Evolutionary conservation across 1,284 basidiomycete species (phyloP), one percentile per base, ranked within the genome.

Genomic region (Irpex lacteus): DNA sequence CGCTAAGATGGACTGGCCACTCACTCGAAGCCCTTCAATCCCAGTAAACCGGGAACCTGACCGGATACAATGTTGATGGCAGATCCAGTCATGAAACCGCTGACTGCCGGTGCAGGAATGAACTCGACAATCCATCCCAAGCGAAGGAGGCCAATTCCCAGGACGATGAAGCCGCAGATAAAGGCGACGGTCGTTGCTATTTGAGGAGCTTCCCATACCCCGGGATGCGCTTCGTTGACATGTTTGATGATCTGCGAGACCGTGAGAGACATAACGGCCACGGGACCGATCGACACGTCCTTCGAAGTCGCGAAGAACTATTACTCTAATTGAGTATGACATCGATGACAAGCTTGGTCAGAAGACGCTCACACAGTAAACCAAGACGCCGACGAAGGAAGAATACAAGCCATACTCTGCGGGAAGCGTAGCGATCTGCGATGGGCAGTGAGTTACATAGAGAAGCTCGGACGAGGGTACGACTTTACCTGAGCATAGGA

Each of bases 61-160:
- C 92, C 88, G 32, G 88, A 82, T 19, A 88, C 89, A 70, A 96
- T 96, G 74, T 82, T 95, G 76, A 96, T 87, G 49, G 95, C 94
- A 38, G 91, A 93, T 32, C 94, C 94, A 1, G 92, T 94, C 90
- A 94, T 92, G 75, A 91, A 98, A n/a, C 95, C 95, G 67, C 92
- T 92, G 55, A 98, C 93, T 6, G 95, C 95, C 0, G 95, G 94
- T 4, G 87, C 82, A 34, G 93, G 90, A 67, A 98, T 98, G 74
- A 98, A 96, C 74, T 98, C 96, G 67, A 98, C 90, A 60, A 98
- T 80, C 93, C 95, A 98, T 1, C 97, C 97, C 5, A 98, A 72
- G 49, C 95, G 85, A 5, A 98, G 80, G 11, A 98, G 78, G 58
- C 97, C 96, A 55, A 98, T 89, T 38, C 85, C 94, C 49, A 98